Conservation (phyloP, 768 basidiomycete species). For the Heimioporus sp. region DNA sequence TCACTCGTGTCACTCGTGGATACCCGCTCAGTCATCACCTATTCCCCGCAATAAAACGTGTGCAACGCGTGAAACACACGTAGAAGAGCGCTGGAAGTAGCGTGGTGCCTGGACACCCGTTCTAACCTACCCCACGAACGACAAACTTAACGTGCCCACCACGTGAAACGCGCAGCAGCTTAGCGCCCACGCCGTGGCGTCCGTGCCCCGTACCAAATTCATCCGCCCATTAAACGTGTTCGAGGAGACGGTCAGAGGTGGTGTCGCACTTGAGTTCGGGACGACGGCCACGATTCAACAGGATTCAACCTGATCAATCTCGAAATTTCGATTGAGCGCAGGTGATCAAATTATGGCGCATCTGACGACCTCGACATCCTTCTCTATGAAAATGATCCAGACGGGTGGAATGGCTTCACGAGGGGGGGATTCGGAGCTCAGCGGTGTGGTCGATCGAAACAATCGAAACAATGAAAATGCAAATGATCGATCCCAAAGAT, state of each 20-base stretch:
- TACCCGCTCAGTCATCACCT: not conserved
- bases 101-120: not conserved
- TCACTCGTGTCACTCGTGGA: not conserved
- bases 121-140: not conserved
- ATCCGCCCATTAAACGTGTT: not conserved
- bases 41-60: not conserved
- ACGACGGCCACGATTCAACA: not conserved
- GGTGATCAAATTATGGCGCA: too few species aligned
- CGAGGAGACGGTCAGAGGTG: not conserved
- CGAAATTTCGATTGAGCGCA: not conserved
- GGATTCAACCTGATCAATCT: not conserved
- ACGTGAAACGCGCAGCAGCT: not conserved
- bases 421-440: too few species aligned
- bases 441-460: too few species aligned
- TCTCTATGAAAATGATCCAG: too few species aligned
- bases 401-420: too few species aligned
- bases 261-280: slow-evolving; percentile 1
- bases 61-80: not conserved
- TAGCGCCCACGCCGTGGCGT: not conserved
- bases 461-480: too few species aligned
- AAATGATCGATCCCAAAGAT: too few species aligned
- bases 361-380: too few species aligned
- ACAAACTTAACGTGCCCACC: not conserved
- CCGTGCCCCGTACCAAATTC: not conserved
- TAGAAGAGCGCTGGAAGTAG: not conserved